These are phyloP conservation scores for Ichthyophonus hoferi DNA, from an alignment of 208 protist species.

Conservation along the genomic window DNA sequence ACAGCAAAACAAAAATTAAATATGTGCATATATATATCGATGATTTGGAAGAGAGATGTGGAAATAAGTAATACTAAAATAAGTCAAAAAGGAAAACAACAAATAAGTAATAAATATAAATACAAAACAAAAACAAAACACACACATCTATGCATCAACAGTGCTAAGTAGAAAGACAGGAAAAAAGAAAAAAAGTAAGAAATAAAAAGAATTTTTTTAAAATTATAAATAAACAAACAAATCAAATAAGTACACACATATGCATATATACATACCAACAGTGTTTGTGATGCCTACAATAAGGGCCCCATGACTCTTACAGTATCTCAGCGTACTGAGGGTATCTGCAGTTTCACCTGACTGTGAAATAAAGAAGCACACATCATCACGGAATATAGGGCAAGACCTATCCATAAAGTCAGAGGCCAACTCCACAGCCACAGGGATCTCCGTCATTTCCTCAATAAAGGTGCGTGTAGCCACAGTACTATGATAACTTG, in stretches of 20 bases:
- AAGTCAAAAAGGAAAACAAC: not conserved
- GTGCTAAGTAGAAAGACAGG: no score
- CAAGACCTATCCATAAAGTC: constrained; percentile 81
- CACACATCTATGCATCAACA: no score
- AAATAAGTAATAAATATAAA: no score
- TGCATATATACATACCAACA: constrained; percentile 50
- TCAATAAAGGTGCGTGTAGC: constrained; percentile 77
- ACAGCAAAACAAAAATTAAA: no score
- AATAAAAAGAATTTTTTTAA: no score
- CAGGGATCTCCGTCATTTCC: constrained; percentile 76
- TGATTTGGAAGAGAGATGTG: no score
- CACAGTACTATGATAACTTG: constrained; percentile 79
- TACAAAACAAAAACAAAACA: no score
- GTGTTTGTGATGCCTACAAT: constrained; percentile 85
- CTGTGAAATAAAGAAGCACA: constrained; percentile 78
- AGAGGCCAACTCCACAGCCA: constrained; percentile 77
- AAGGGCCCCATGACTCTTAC: constrained; percentile 66
- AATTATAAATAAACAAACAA: no score
- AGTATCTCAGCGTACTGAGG: constrained; percentile 75
- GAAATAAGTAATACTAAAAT: no score
- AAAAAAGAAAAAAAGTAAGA: no score
- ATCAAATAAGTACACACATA: no score
- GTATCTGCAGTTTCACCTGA: constrained; percentile 84
- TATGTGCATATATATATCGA: no score
- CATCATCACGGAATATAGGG: constrained; percentile 73